Base-by-base conservation (phyloP, 2,329 filamentous ascomycete genomes). In the Arthroderma uncinatum region DNA sequence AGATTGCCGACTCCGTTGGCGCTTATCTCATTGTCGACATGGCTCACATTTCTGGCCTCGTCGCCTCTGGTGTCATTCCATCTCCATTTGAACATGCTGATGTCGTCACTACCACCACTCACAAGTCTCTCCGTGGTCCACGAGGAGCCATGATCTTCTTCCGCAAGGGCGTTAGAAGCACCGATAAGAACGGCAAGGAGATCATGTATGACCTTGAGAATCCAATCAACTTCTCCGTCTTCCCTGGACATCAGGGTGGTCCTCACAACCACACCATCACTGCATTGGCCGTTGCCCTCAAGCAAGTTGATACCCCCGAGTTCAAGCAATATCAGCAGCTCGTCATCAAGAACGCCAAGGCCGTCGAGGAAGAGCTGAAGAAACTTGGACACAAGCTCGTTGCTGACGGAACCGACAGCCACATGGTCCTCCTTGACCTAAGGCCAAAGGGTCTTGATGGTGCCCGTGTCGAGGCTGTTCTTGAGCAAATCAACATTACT, bases 241-340 rank as follows among this genome's bases (percentile, higher is more conserved):
- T 98, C 79, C 93, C 93, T 14, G 93, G 93, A 57, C 93, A 98
- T 75, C 93, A 98, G 73, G 93, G 93, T 70, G 93, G 93, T 23
- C 93, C 93, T 56, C 93, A 98, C 77, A 98, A 98, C 78, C 93
- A 98, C 79, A 98, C 93, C 65, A 98, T 98, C 72, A 94, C 93
- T 36, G 93, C 93, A 47, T 80, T 98, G 28, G 84, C 93, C 19
- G 93, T 98, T 53, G 93, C 93, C 10, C 80, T 98, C 59, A 94
- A 95, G 77, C 93, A 98, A 75, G 89, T 89, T 2, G 89, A 91
- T 70, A 84, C 84, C 4, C 82, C 86, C 53, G 91, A 95, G 69
- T 98, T 98, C 79, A 87, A 86, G 71, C 80, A 87, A 56, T 98
- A 98, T 76, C 93, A 98, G 75, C 79, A 88, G 67, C 85, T 89